Evolutionary conservation across 2,329 filamentous ascomycete species (phyloP).

Genomic region (Neophaeococcomyces mojaviensis): DNA sequence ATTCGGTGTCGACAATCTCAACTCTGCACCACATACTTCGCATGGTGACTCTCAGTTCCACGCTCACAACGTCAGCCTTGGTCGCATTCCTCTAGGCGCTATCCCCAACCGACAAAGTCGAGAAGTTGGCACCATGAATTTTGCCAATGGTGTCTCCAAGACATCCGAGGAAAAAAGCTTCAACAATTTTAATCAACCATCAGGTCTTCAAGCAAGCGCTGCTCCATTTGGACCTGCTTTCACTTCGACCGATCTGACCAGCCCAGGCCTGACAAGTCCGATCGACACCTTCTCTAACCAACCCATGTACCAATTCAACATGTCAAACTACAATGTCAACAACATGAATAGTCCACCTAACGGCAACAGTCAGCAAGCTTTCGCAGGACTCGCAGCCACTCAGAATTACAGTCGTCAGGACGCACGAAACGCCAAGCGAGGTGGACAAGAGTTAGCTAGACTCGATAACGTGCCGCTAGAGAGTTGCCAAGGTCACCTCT

Average conservation of each 20-base stretch:
- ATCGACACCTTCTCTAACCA: constrained; percentile 29
- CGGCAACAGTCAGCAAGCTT: constrained; percentile 45
- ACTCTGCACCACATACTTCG: constrained; percentile 44
- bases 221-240: constrained; percentile 66
- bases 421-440: constrained; percentile 59
- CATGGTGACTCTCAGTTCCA: constrained; percentile 53
- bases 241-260: constrained; percentile 30
- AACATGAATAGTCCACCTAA: constrained; percentile 16
- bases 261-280: constrained; percentile 28
- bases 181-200: constrained; percentile 10
- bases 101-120: constrained; percentile 63
- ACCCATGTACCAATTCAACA: constrained; percentile 40
- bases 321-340: constrained; percentile 25
- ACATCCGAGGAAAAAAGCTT: constrained; percentile 16
- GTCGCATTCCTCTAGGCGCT: constrained; percentile 64
- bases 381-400: constrained; percentile 20
- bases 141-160: constrained; percentile 26
- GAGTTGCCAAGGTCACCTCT: constrained; percentile 73
- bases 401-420: constrained; percentile 32
- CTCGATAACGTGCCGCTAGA: constrained; percentile 80
- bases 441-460: constrained; percentile 47
- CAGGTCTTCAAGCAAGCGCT: constrained; percentile 64
- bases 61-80: constrained; percentile 73
- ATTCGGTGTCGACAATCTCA: constrained; percentile 40
- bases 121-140: constrained; percentile 49